Evolutionary conservation across 2,329 filamentous ascomycete species (phyloP).

Genomic region (Cercospora sojina): DNA sequence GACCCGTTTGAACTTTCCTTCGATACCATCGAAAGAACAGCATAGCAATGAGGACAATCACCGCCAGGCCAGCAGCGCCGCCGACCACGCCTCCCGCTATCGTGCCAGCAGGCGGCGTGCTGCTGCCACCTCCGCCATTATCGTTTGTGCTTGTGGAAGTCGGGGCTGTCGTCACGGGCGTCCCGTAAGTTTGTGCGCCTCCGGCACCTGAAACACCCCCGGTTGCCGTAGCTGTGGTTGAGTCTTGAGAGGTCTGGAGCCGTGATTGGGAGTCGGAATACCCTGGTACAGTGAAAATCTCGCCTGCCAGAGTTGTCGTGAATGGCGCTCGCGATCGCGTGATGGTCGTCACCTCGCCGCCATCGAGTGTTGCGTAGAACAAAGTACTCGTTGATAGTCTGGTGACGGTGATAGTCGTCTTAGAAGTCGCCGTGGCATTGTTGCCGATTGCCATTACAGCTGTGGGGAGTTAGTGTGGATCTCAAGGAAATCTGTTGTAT

Average conservation of each 20-base stretch:
- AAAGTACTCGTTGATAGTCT: slow-evolving; percentile 16
- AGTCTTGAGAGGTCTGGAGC: slow-evolving; percentile 10
- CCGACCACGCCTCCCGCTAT: slow-evolving; percentile 64
- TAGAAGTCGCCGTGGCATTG: slow-evolving; percentile 26
- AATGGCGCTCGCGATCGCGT: slow-evolving; percentile 26
- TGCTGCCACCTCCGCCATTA: slow-evolving; percentile 5
- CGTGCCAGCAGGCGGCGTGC: slow-evolving; percentile 48
- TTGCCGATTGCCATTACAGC: slow-evolving; percentile 23
- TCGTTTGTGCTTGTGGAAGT: slow-evolving; percentile 16
- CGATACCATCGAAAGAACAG: slow-evolving; percentile 56
- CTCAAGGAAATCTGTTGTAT: neutral
- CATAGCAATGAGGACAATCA: slow-evolving; percentile 53
- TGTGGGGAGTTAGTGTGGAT: slow-evolving; percentile 19
- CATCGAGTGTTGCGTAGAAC: slow-evolving; percentile 30
- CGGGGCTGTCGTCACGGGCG: slow-evolving; percentile 13
- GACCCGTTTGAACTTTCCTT: slow-evolving; percentile 29
- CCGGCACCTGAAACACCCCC: slow-evolving; percentile 13
- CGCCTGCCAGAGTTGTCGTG: slow-evolving; percentile 31
- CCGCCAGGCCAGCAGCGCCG: slow-evolving; percentile 57
- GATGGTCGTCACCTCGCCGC: slow-evolving; percentile 31
- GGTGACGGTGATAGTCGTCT: slow-evolving; percentile 24
- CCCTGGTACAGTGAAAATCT: slow-evolving; percentile 27
- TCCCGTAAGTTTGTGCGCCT: slow-evolving; percentile 13
- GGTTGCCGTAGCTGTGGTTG: slow-evolving; percentile 20
- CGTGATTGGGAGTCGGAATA: slow-evolving; percentile 13